Base-by-base conservation (phyloP, 78 protist genomes). In the Dictyostelium capitatum region DNA sequence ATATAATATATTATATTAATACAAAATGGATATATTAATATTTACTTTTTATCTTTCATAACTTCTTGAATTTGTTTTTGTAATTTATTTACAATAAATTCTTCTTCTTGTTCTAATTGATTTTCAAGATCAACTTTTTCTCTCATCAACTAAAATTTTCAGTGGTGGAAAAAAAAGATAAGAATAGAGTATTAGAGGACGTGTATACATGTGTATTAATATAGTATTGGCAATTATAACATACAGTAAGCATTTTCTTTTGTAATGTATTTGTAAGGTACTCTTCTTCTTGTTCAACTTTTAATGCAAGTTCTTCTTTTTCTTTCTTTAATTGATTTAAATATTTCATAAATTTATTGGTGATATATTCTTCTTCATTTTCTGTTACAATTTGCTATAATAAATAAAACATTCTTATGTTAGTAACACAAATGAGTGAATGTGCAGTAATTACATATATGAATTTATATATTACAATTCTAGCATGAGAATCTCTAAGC, bases 101-200 rank as follows among this genome's bases (percentile, higher is more conserved):
- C 98, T 51, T 91, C 95, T 80, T 97, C 98, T 67, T 91, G 96
- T 69, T 97, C 98, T 6, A 97, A 90, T 62, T 92, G 92, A 64
- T 91, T 95, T 65, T 97, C 98, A 47, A 95, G 75, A 64, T 92
- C 93, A 37, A 95, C 79, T 37, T 97, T 97, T 81, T 97, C 98
- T 64, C 69, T 9, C 89, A 82, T 90, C 23, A 96, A 80, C 95
- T 95, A 90, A 50, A 50, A 37, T 69, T 20, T 90, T 0, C n/a
- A 37, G 43, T 37, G 43, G 43, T 37, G 5, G 25, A 11, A 56
- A 50, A 8, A 28, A 47, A 10, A 91, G 14, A 47, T n/a, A 25
- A 9, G 1, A 14, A 47, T 1, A 15, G 6, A 20, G 56, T 23
- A 3, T 7, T 51, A 69, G 20, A 23, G 47, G n/a, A n/a, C n/a